Evolutionary conservation across 208 protist species (phyloP).

Genomic region (Novymonas esmeraldas): DNA sequence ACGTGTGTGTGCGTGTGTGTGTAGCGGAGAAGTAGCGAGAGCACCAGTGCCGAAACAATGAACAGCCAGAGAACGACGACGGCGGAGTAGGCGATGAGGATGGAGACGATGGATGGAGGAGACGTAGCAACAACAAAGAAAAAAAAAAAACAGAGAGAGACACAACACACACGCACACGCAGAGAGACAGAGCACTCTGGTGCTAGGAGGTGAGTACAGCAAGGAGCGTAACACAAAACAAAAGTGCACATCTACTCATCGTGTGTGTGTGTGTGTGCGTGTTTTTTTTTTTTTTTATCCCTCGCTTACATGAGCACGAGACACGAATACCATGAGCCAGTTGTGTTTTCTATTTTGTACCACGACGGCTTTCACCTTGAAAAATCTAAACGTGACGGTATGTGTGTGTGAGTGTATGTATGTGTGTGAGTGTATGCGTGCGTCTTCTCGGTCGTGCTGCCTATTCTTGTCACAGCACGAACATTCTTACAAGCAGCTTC

Average conservation of each 20-base stretch:
- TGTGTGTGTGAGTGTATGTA: neutral
- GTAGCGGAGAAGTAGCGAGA: too few species aligned
- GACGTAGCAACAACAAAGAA: conserved; percentile 9
- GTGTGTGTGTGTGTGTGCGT: neutral
- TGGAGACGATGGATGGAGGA: neutral
- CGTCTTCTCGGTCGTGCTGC: neutral
- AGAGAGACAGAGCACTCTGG: too few species aligned
- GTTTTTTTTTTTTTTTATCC: too few species aligned
- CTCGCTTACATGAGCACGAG: too few species aligned
- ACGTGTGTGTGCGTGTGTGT: too few species aligned
- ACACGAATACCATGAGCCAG: too few species aligned
- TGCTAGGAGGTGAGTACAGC: too few species aligned
- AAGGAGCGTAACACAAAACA: conserved; percentile 13
- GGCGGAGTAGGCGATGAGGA: neutral
- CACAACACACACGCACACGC: neutral
- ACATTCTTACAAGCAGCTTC: conserved; percentile 76
- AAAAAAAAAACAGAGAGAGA: neutral
- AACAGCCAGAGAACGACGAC: too few species aligned
- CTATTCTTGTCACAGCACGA: conserved; percentile 30
- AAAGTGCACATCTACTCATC: neutral
- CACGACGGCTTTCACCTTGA: too few species aligned
- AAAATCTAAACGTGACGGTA: neutral
- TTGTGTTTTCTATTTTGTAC: too few species aligned
- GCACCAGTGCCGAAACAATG: too few species aligned
- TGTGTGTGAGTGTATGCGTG: neutral